phyloP scores from a whole-genome alignment of 495 filamentous ascomycete species.

The Penicillium nucicola region DNA sequence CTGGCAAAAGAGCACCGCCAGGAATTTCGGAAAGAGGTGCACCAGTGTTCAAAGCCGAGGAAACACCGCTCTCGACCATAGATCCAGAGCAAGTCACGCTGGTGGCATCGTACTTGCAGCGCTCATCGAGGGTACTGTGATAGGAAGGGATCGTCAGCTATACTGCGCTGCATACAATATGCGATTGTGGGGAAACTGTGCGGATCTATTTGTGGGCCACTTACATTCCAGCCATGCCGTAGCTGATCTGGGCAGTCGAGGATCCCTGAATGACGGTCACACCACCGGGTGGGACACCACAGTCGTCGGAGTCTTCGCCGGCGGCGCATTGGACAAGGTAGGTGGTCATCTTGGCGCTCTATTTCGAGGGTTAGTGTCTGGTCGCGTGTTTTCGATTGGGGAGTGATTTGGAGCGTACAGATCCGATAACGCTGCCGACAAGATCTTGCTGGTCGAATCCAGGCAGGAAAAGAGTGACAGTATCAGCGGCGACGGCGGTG shows the following conservation, averaged over 20 bases:
- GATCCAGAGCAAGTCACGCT: too few species aligned
- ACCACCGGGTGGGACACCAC: slow-evolving; percentile 1
- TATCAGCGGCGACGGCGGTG: slow-evolving; percentile 6
- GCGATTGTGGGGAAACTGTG: too few species aligned
- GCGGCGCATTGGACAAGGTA: slow-evolving; percentile 8
- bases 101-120: too few species aligned
- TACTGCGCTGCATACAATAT: too few species aligned
- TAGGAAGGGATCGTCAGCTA: too few species aligned
- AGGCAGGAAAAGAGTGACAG: slow-evolving; percentile 14
- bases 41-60: too few species aligned
- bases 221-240: neutral
- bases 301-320: neutral
- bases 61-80: too few species aligned
- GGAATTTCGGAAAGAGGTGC: too few species aligned
- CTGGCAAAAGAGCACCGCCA: too few species aligned
- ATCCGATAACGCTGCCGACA: slow-evolving; percentile 9
- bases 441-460: slow-evolving; percentile 9
- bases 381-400: neutral
- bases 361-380: neutral
- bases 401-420: neutral
- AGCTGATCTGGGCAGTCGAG: neutral
- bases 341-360: slow-evolving; percentile 13
- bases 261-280: neutral
- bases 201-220: too few species aligned
- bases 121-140: too few species aligned